phyloP scores from a whole-genome alignment of 106 monocot species.

The Iris macrosiphon region DNA sequence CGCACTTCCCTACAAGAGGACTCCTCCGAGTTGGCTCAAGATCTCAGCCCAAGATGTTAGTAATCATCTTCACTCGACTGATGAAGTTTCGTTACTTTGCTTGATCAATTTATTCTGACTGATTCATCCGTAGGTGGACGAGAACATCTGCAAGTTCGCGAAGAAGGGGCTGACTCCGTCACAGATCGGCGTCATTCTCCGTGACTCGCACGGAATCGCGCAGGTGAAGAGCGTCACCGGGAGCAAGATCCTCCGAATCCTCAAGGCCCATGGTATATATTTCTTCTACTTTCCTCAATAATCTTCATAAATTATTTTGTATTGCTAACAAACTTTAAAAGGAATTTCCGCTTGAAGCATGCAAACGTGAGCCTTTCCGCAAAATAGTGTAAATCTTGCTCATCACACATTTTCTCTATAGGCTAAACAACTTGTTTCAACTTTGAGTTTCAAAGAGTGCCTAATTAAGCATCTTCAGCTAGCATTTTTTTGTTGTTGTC shows the following conservation, averaged over 20 bases:
- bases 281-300: not conserved
- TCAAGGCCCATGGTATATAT: slow-evolving; percentile 64
- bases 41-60: slow-evolving; percentile 51
- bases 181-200: slow-evolving; percentile 79
- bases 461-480: too few species aligned
- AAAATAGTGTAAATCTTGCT: too few species aligned
- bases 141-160: slow-evolving; percentile 70
- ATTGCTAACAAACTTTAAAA: not conserved
- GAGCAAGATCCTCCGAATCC: slow-evolving; percentile 75
- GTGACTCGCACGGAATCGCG: slow-evolving; percentile 76
- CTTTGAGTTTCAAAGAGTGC: too few species aligned
- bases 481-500: too few species aligned
- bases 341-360: too few species aligned
- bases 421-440: too few species aligned
- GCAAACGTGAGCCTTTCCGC: too few species aligned
- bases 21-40: slow-evolving; percentile 70
- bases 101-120: not conserved
- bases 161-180: slow-evolving; percentile 83
- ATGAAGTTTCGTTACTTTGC: too few species aligned
- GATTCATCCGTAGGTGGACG: slow-evolving; percentile 39
- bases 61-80: not conserved
- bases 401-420: too few species aligned
- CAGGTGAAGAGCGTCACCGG: slow-evolving; percentile 79
- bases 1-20: slow-evolving; percentile 64
- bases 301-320: too few species aligned